These are phyloP conservation scores for Suillus americanus DNA, from an alignment of 768 basidiomycete species.

Conservation along the genomic window DNA sequence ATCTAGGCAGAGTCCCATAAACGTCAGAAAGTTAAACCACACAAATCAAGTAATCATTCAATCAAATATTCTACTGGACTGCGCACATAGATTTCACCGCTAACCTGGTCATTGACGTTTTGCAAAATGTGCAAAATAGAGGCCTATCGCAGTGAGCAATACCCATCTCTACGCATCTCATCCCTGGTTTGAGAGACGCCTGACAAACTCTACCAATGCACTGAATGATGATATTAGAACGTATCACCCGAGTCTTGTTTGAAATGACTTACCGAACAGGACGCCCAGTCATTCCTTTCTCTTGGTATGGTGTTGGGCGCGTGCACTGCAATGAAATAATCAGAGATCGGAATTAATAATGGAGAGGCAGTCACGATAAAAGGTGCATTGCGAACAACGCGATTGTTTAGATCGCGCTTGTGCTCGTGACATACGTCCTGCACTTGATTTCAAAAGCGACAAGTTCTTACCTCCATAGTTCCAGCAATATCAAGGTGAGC, in stretches of 20 bases:
- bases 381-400: too few relatives aligned
- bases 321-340: slow-evolving; percentile 38
- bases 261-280: slow-evolving; percentile 61
- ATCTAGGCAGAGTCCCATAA: not conserved
- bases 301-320: slow-evolving; percentile 58
- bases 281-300: slow-evolving; percentile 78
- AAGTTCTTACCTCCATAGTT: slow-evolving; percentile 60
- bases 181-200: slow-evolving; percentile 20
- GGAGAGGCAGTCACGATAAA: not conserved
- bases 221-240: slow-evolving; percentile 14
- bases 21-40: not conserved
- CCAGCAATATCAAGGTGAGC: slow-evolving; percentile 88
- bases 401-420: not conserved
- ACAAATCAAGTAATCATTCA: not conserved
- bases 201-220: slow-evolving; percentile 34
- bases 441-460: slow-evolving; percentile 22
- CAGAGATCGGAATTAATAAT: not conserved
- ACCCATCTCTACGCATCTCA: not conserved
- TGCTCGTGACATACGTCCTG: slow-evolving; percentile 33
- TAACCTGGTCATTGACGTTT: not conserved
- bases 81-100: not conserved
- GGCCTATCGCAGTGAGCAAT: not conserved
- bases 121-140: not conserved
- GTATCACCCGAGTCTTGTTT: not conserved
- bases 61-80: not conserved